Percentiles rank a stretch among this genome's conserved stretches.
Evolutionary conservation across 1,284 basidiomycete species (phyloP).

Genomic region (Chondrostereum purpureum): DNA sequence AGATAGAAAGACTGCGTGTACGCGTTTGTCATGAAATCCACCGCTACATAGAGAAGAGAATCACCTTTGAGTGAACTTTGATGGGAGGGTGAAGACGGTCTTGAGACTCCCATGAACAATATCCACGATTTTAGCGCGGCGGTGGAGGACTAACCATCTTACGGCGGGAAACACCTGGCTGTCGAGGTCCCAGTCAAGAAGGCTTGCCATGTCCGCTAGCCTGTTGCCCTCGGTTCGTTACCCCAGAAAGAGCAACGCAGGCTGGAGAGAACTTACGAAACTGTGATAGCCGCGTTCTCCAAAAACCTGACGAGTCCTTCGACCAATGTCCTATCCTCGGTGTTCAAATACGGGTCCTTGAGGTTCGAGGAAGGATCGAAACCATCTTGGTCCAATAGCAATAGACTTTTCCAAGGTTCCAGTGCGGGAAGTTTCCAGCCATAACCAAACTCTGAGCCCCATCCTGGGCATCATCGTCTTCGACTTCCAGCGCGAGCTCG

Average conservation of each 20-base stretch:
- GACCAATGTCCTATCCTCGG: conserved; percentile 59
- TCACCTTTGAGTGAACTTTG: conserved; percentile 62
- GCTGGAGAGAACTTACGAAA: conserved; percentile 44
- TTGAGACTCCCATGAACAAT: conserved; percentile 77
- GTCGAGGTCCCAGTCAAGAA: conserved; percentile 83
- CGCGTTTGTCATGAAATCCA: background rate
- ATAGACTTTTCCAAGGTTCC: conserved; percentile 88
- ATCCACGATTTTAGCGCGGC: conserved; percentile 86
- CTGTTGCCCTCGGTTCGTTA: conserved; percentile 31
- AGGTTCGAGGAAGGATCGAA: conserved; percentile 58
- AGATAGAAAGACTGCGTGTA: conserved; percentile 43
- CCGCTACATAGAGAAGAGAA: background rate
- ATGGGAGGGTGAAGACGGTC: conserved; percentile 74
- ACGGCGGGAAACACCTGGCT: conserved; percentile 83
- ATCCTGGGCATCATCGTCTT: conserved; percentile 44
- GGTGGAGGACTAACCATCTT: conserved; percentile 85
- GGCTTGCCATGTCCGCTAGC: conserved; percentile 79
- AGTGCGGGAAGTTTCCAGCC: conserved; percentile 71
- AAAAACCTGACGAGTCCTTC: conserved; percentile 65
- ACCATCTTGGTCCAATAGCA: conserved; percentile 66
- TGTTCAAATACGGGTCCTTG: conserved; percentile 51
- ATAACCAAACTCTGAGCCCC: conserved; percentile 63
- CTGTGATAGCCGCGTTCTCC: conserved; percentile 56
- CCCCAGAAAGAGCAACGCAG: background rate
- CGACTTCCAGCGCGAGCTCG: conserved; percentile 40